A percentile compares a stretch with the other conserved stretches of the same genome.
phyloP scores from a whole-genome alignment of 306 rosid genomes.

The Quercus agrifolia region DNA sequence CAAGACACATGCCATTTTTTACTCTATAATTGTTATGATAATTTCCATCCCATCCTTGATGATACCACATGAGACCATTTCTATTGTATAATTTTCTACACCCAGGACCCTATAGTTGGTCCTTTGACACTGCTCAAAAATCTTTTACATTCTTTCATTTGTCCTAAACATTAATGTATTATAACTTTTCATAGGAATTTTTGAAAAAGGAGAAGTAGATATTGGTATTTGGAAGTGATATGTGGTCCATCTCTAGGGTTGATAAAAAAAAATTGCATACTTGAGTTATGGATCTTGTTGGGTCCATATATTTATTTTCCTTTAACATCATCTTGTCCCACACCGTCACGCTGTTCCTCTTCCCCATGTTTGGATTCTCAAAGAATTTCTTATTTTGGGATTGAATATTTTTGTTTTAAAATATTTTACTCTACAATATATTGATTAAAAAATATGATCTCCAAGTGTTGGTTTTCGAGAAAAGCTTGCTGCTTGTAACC shows the following conservation, averaged over 20 bases:
- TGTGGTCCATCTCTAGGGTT: not conserved
- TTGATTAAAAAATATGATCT: not conserved
- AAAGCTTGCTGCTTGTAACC: not conserved
- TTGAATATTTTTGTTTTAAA: not conserved
- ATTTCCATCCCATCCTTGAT: not conserved
- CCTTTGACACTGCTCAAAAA: not conserved
- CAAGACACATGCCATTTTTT: not conserved
- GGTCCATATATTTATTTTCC: not conserved
- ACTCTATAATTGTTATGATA: not conserved
- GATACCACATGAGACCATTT: conserved; percentile 1
- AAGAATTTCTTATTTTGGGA: not conserved
- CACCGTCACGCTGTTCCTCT: not conserved
- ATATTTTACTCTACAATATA: not conserved
- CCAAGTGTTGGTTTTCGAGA: not conserved
- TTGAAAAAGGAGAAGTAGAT: not conserved
- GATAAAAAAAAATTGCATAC: not conserved
- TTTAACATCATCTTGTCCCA: not conserved
- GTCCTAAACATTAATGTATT: not conserved
- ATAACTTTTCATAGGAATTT: not conserved
- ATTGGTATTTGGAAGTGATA: not conserved
- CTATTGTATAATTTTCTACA: not conserved
- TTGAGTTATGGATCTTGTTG: not conserved
- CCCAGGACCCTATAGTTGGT: not conserved
- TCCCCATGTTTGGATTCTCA: not conserved
- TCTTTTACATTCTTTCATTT: not conserved